These are phyloP conservation scores for Aspergillus sp. DNA, from an alignment of 2,329 filamentous ascomycete species.

Conservation along the genomic window DNA sequence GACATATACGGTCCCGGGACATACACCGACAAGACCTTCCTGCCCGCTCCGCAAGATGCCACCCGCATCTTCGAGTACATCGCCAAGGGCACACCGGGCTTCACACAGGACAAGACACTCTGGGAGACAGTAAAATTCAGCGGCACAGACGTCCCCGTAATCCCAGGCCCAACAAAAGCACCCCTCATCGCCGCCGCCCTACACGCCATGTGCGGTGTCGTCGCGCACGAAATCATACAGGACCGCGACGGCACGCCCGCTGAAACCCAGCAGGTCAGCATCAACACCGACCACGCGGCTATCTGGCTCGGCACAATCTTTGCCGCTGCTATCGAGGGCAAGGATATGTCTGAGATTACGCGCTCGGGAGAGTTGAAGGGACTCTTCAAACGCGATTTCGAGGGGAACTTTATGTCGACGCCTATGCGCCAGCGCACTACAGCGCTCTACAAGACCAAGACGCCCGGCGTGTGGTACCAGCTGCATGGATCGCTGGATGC, in stretches of 20 bases:
- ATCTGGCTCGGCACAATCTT: conserved; percentile 47
- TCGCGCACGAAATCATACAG: conserved; percentile 42
- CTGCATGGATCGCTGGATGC: conserved; percentile 53
- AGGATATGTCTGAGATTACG: conserved; percentile 29
- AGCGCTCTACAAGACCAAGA: conserved; percentile 51
- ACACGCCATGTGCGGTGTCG: conserved; percentile 46
- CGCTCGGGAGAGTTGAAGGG: conserved; percentile 29
- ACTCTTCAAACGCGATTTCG: conserved; percentile 38
- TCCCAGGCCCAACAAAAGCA: conserved; percentile 48
- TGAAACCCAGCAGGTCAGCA: conserved; percentile 26
- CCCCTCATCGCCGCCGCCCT: conserved; percentile 44
- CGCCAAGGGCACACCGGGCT: conserved; percentile 41
- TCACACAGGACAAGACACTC: conserved; percentile 33
- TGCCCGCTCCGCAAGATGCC: conserved; percentile 39
- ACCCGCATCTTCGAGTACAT: conserved; percentile 40
- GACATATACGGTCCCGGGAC: conserved; percentile 44
- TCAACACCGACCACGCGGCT: conserved; percentile 50
- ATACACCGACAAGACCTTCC: conserved; percentile 39
- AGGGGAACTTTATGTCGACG: conserved; percentile 32
- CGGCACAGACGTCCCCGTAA: conserved; percentile 40
- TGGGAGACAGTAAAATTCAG: conserved; percentile 39
- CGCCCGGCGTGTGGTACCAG: conserved; percentile 49
- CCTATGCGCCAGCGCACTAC: conserved; percentile 27
- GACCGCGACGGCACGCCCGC: conserved; percentile 19
- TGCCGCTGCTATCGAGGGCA: conserved; percentile 40